These are phyloP conservation scores for Helianthus annuus DNA, from an alignment of 129 eudicot species.

Conservation along the genomic window DNA sequence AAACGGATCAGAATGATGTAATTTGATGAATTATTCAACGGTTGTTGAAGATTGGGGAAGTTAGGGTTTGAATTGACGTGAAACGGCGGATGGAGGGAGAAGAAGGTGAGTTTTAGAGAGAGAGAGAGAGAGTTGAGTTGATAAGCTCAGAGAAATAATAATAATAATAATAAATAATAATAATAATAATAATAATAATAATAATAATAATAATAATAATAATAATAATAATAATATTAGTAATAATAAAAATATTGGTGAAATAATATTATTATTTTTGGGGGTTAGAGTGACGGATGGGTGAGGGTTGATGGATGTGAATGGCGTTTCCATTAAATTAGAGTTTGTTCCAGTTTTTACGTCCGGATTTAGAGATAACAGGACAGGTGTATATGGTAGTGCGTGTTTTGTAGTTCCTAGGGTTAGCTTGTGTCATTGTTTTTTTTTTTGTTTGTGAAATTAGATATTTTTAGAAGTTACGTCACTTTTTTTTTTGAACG, in stretches of 20 bases:
- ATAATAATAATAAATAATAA: neutral
- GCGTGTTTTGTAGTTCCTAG: too few relatives aligned
- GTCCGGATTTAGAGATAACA: slow-evolving; percentile 33
- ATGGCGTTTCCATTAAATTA: slow-evolving; percentile 28
- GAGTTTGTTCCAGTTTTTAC: slow-evolving; percentile 38
- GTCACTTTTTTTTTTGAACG: too few relatives aligned
- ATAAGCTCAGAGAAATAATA: slow-evolving; percentile 31
- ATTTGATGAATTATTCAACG: slow-evolving; percentile 5
- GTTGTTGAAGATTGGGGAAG: neutral
- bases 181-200: neutral
- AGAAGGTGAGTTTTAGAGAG: slow-evolving; percentile 12
- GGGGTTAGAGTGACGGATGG: slow-evolving; percentile 22
- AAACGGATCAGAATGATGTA: neutral
- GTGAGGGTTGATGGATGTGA: slow-evolving; percentile 35
- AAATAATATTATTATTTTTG: neutral
- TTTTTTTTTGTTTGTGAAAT: too few relatives aligned
- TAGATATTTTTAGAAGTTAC: too few relatives aligned
- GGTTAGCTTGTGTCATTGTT: too few relatives aligned
- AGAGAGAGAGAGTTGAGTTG: slow-evolving; percentile 22
- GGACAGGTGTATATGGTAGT: neutral
- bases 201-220: neutral
- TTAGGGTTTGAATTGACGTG: slow-evolving; percentile 31
- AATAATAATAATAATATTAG: neutral
- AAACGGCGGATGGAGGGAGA: slow-evolving; percentile 15
- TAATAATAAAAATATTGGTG: neutral